phyloP scores from a whole-genome alignment of 768 basidiomycete species.

The Termitomyces sp. region DNA sequence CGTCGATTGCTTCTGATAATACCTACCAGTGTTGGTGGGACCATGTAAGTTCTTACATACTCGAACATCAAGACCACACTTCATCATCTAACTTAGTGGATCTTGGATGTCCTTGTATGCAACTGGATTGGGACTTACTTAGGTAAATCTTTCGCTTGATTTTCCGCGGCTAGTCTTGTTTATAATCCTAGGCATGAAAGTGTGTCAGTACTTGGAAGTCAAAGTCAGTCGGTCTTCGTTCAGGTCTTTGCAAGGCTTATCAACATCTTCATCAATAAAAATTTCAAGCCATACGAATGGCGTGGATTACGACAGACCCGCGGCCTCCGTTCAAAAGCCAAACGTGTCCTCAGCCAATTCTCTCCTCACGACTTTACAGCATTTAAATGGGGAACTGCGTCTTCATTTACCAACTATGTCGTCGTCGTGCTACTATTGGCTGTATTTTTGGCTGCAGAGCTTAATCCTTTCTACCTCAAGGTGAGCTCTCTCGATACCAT shows the following conservation, averaged over 20 bases:
- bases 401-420: slow-evolving; percentile 66
- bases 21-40: slow-evolving; percentile 83
- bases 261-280: slow-evolving; percentile 7
- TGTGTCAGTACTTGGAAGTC: slow-evolving; percentile 82
- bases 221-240: slow-evolving; percentile 45
- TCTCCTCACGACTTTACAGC: slow-evolving; percentile 85
- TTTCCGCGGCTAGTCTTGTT: slow-evolving; percentile 3
- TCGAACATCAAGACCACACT: slow-evolving; percentile 5
- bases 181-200: slow-evolving; percentile 64
- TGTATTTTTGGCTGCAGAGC: slow-evolving; percentile 77
- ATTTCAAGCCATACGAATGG: slow-evolving; percentile 72
- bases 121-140: slow-evolving; percentile 87
- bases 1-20: slow-evolving; percentile 11
- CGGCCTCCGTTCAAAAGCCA: slow-evolving; percentile 74
- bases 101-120: slow-evolving; percentile 80
- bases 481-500: slow-evolving; percentile 26
- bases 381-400: slow-evolving; percentile 83
- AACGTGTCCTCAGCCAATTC: slow-evolving; percentile 76
- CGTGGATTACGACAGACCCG: slow-evolving; percentile 75
- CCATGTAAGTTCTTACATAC: slow-evolving; percentile 49
- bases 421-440: slow-evolving; percentile 71
- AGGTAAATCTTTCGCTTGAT: slow-evolving; percentile 35
- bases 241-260: background rate
- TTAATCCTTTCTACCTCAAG: slow-evolving; percentile 88
- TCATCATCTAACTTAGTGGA: slow-evolving; percentile 48